phyloP scores from a whole-genome alignment of 177 flowering plant genomes.

The Vitis hybrid region DNA sequence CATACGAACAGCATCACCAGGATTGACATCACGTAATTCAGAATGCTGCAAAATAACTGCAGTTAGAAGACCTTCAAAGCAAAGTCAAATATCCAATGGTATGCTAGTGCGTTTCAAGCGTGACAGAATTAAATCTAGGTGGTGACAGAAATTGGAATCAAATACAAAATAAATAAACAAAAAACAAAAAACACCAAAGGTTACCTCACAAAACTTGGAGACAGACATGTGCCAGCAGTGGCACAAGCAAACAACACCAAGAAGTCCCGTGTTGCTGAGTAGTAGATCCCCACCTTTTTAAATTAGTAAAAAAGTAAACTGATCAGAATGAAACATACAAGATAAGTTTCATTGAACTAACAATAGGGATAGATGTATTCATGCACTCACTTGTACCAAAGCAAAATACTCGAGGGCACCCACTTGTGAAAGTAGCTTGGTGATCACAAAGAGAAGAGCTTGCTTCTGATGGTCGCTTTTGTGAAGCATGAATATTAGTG shows the following conservation, averaged over 20 bases:
- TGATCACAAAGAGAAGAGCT: constrained; percentile 14
- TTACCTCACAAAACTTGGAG: constrained; percentile 66
- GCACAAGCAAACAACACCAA: constrained; percentile 63
- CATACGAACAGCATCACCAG: constrained; percentile 61
- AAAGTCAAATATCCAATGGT: neutral
- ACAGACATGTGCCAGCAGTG: constrained; percentile 63
- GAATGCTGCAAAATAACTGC: constrained; percentile 51
- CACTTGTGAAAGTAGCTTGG: constrained; percentile 24
- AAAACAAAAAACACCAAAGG: neutral
- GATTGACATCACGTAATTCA: constrained; percentile 48
- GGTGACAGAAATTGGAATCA: neutral
- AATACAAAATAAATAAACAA: neutral
- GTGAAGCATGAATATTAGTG: constrained; percentile 13
- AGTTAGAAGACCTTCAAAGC: constrained; percentile 1
- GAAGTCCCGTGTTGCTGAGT: constrained; percentile 57
- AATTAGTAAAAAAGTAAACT: neutral
- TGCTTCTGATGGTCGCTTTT: constrained; percentile 19
- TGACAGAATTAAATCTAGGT: neutral
- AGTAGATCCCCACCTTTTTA: constrained; percentile 60
- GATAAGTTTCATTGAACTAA: neutral
- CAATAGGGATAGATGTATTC: neutral
- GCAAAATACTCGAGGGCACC: constrained; percentile 56
- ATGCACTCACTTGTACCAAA: constrained; percentile 45
- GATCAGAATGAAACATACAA: neutral
- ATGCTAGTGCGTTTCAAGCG: neutral